Percentiles rank a stretch among this genome's conserved stretches.
Conservation (phyloP, 352 stramenopile genomes). For the Phytopythium cucurbitacearum region DNA sequence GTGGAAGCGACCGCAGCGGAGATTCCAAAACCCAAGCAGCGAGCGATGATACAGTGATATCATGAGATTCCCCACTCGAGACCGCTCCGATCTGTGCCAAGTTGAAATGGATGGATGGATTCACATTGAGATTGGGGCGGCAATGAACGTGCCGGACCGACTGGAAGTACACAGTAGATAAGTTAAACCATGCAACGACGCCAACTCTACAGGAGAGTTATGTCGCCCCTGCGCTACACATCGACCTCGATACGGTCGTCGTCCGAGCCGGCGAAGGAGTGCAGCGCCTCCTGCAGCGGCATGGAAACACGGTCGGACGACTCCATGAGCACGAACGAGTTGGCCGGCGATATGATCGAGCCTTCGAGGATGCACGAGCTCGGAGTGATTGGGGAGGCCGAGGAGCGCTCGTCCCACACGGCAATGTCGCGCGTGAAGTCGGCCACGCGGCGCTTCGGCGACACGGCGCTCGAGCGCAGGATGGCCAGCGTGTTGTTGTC, state of each 20-base stretch:
- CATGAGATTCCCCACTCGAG: too few species aligned
- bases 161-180: too few species aligned
- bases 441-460: conserved; percentile 22
- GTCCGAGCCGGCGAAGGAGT: conserved; percentile 17
- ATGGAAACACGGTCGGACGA: conserved; percentile 9
- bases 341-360: conserved; percentile 25
- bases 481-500: conserved; percentile 45
- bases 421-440: conserved; percentile 47
- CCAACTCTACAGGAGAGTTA: too few species aligned
- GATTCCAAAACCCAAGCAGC: too few species aligned
- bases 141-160: too few species aligned
- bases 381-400: conserved; percentile 45
- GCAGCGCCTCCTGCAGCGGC: conserved; percentile 9
- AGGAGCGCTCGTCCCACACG: conserved; percentile 41
- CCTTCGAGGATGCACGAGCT: conserved; percentile 32
- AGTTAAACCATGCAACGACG: too few species aligned
- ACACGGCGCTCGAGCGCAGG: conserved; percentile 33
- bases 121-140: too few species aligned
- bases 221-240: conserved; percentile 7
- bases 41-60: too few species aligned
- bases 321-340: conserved; percentile 41
- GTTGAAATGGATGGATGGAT: too few species aligned
- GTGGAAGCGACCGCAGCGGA: too few species aligned
- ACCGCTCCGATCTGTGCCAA: too few species aligned
- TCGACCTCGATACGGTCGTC: conserved; percentile 27